Percentiles rank a stretch among this genome's conserved stretches.
These are phyloP conservation scores for Hypericum perforatum DNA, from an alignment of 345 rosid genomes.

Conservation along the genomic window DNA sequence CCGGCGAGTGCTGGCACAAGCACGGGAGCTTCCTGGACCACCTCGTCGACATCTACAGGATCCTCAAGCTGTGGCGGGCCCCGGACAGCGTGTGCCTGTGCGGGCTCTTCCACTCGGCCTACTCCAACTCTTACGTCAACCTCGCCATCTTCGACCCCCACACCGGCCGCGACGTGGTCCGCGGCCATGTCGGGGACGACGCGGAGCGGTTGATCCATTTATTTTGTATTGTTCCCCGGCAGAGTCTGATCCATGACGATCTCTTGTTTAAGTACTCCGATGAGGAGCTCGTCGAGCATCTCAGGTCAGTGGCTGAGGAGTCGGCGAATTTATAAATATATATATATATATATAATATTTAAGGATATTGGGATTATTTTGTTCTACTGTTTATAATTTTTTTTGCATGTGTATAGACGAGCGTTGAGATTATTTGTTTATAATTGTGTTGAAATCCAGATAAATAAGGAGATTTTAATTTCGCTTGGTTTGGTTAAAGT, in stretches of 20 bases:
- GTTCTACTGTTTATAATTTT: too few species aligned
- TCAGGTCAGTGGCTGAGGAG: constrained; percentile 9
- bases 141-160: constrained; percentile 81
- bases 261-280: constrained; percentile 69
- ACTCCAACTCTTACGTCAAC: constrained; percentile 87
- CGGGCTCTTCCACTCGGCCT: constrained; percentile 92
- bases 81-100: constrained; percentile 78
- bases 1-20: constrained; percentile 99
- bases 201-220: constrained; percentile 82
- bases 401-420: too few species aligned
- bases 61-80: constrained; percentile 74
- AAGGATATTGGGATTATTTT: too few species aligned
- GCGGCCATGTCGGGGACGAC: constrained; percentile 58
- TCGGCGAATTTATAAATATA: too few species aligned
- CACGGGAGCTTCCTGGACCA: constrained; percentile 91
- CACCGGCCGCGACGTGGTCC: constrained; percentile 78
- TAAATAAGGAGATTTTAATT: too few species aligned
- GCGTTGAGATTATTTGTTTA: too few species aligned
- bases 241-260: constrained; percentile 70
- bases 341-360: too few species aligned
- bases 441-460: too few species aligned
- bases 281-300: constrained; percentile 58
- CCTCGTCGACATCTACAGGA: constrained; percentile 65
- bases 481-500: too few species aligned
- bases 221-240: constrained; percentile 78